Evolutionary conservation across 345 rosid genomes (phyloP), one percentile per base, ranked within the genome.

Genomic region (Boechera retrofracta): DNA sequence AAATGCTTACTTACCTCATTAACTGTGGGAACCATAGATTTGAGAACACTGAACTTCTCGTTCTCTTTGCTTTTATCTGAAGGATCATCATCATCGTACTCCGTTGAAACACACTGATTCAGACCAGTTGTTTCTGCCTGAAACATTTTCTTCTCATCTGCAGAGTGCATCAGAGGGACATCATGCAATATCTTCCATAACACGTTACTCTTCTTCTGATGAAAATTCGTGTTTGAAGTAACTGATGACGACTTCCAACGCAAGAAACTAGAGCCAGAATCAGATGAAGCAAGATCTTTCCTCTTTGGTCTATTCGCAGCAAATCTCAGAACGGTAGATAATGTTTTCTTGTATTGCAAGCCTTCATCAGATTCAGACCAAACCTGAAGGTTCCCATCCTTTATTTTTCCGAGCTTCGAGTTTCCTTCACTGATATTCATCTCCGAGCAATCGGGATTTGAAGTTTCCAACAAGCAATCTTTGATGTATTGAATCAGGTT

Each of bases 401-500:
- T 9, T 16, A 59, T 15, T 10, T n/a, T 13, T 33, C 10, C 28
- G n/a, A 47, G 15, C 44, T 8, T 32, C 9, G 42, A 33, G 71
- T 48, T 49, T 51, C 36, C 70, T 66, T 66, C 42, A 16, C 42
- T 67, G 58, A 67, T 18, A 29, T 35, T n/a, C 3, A 18, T 28
- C 71, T 32, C 11, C 32, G 72, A 80, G 80, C 91, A 89, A 58
- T 75, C 73, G 15, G 87, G 93, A 82, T 88, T 88, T 13, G 87
- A 87, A 82, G 87, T 78, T 54, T 87, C 84, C 21, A 88, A 72
- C 33, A 91, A 81, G 64, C 88, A 87, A 63, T 89, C 82, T 83
- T 87, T 91, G 52, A 91, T 73, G 71, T 87, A 88, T 62, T 88
- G 94, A 64, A 91, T 83, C 24, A 89, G 84, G 77, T 77, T 81